Base-by-base conservation (phyloP, 2,329 filamentous ascomycete genomes). In the Alternaria tenuissima region DNA sequence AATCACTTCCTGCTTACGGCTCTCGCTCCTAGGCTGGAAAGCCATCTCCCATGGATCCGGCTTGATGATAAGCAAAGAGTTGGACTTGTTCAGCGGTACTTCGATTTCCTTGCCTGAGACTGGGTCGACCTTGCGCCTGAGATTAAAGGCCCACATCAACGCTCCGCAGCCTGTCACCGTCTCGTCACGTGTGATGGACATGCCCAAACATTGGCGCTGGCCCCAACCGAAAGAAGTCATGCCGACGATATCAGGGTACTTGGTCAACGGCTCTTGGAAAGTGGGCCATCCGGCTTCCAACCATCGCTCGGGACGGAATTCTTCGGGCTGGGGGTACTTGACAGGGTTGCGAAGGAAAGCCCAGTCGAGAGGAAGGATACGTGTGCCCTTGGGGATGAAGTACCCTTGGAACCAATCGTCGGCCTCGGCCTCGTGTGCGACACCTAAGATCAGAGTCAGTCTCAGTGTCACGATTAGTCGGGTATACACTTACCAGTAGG, bases 161-260 rank as follows among this genome's bases (percentile, higher is more conserved):
- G 81, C 81, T 20, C 83, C 83, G 59, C 83, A 85, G 0, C 82
- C 82, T 7, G 85, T 79, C 7, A 86, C 66, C n/a, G 82, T 75
- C 66, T 84, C 82, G 54, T 84, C 82, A 67, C 89, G 86, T 26
- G 86, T 88, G 46, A 90, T 83, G 55, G 85, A 84, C 77, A 88
- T 85, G 5, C 87, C 88, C 5, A 89, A 82, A 67, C 88, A 90
- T 14, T 84, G 84, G 62, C 88, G 83, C 43, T 87, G 86, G 34
- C 88, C 88, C 81, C 84, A 89, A 28, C 88, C 88, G 68, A 90
- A 90, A 0, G 85, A 88, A 63, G 88, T 85, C 84, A 89, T 87
- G 38, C 83, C 84, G 65, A 87, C 86, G 71, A 90, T 84, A 74
- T 85, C 88, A 16, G 88, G 88, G 68, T 86, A 89, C 57, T 84